phyloP scores from a whole-genome alignment of 768 basidiomycete genomes.

The Macrolepiota dolichaula region DNA sequence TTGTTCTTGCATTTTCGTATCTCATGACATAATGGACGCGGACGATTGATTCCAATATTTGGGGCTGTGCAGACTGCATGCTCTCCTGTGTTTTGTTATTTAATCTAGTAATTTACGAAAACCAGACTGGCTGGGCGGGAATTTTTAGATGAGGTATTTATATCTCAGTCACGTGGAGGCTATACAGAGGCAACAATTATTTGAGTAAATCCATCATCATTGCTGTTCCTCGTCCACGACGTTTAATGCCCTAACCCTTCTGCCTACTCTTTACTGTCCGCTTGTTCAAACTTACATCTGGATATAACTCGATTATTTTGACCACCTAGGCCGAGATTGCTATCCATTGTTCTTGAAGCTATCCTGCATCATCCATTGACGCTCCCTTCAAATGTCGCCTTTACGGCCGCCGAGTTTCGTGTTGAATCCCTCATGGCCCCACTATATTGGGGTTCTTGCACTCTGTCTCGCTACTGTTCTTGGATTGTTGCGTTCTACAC shows the following conservation, averaged over 20 bases:
- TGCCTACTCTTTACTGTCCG: not conserved
- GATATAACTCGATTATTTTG: not conserved
- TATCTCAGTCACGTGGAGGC: not conserved
- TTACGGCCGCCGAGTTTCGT: conserved; percentile 20
- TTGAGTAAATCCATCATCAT: not conserved
- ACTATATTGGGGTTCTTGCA: conserved; percentile 39
- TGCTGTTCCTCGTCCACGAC: not conserved
- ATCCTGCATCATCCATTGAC: not conserved
- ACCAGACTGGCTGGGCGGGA: not conserved
- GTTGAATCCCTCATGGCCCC: conserved; percentile 48
- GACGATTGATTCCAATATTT: not conserved
- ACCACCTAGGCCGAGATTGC: not conserved
- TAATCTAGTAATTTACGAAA: not conserved
- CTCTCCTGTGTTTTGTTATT: not conserved
- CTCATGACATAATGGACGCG: not conserved
- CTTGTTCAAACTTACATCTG: conserved; percentile 1
- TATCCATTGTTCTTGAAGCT: not conserved
- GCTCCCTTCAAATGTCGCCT: conserved; percentile 16
- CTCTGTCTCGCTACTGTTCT: conserved; percentile 36
- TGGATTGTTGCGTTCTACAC: conserved; percentile 38
- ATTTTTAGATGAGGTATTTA: not conserved
- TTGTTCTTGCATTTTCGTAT: conserved; percentile 1
- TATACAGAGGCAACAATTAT: not conserved
- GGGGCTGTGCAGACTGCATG: not conserved
- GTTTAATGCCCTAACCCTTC: not conserved